Base-by-base conservation (phyloP, 83 land plant species). In the Isoetes engelmannii region DNA sequence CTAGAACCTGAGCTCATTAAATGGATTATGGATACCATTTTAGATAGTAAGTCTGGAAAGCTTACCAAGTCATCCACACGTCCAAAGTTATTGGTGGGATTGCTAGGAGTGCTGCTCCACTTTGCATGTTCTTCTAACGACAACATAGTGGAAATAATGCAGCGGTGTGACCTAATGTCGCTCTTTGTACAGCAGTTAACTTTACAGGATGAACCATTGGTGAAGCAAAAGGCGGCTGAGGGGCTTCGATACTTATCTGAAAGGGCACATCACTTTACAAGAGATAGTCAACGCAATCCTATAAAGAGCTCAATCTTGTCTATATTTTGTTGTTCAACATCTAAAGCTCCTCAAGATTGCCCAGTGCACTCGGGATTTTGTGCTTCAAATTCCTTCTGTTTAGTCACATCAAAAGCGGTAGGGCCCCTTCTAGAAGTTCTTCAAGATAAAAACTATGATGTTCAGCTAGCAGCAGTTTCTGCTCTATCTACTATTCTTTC, bases 91-190 rank as follows among this genome's bases (percentile, higher is more conserved):
- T 61, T 63, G 18, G 86, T 81, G 59, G 86, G 81, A 19, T 73
- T 84, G 62, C 78, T 84, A 54, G 86, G 86, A 12, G 48, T 84
- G n/a, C 21, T 80, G 28, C 62, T 84, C 10, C 79, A 84, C 50
- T 81, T 77, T 65, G 68, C 77, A 8, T 70, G 75, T 42, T 68
- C 69, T 48, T 4, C 58, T 7, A 77, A 84, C 59, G 67, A 60
- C 8, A 44, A 4, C 6, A 72, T 73, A 60, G 49, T 77, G 9
- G 47, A 58, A 4, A 5, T 44, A 4, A 80, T 81, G 3, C 56
- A 50, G 50, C 78, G 81, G 59, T 45, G 75, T 44, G 54, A 43
- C 4, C 71, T 77, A 8, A 59, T 80, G 69, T 21, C 54, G 17
- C 45, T 79, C 44, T 83, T 79, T 57, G 43, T 60, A 6, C 68